Evolutionary conservation across 129 eudicot species (phyloP).

Genomic region (Gnaphalium uliginosum): DNA sequence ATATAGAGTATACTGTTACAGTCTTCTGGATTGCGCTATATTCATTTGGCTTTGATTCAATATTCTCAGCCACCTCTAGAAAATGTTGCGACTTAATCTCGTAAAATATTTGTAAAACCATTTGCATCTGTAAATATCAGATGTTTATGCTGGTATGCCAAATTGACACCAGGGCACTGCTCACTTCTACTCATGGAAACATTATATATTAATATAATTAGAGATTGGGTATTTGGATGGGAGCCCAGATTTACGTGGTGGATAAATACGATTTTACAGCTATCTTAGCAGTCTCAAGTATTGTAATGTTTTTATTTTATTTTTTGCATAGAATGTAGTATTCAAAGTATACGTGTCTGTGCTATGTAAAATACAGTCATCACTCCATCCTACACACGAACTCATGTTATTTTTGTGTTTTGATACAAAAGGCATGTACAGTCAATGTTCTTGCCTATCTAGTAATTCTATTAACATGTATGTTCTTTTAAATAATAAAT

Average conservation of each 20-base stretch:
- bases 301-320: too few species aligned
- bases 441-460: neutral
- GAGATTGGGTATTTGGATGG: neutral
- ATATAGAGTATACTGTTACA: neutral
- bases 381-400: too few species aligned
- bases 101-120: neutral
- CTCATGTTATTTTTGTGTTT: too few species aligned
- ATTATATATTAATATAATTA: too few species aligned
- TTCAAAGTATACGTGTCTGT: too few species aligned
- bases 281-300: too few species aligned
- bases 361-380: too few species aligned
- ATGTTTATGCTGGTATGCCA: neutral
- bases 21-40: neutral
- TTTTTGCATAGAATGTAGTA: too few species aligned
- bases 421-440: too few species aligned
- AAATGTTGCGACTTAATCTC: neutral
- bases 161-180: neutral
- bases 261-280: too few species aligned
- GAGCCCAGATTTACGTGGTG: neutral
- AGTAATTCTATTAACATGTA: neutral
- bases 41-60: neutral
- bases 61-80: neutral
- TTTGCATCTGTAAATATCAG: neutral
- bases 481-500: neutral
- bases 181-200: neutral